Evolutionary conservation across 768 basidiomycete genomes (phyloP).

Genomic region (Psilocybe cyanescens): DNA sequence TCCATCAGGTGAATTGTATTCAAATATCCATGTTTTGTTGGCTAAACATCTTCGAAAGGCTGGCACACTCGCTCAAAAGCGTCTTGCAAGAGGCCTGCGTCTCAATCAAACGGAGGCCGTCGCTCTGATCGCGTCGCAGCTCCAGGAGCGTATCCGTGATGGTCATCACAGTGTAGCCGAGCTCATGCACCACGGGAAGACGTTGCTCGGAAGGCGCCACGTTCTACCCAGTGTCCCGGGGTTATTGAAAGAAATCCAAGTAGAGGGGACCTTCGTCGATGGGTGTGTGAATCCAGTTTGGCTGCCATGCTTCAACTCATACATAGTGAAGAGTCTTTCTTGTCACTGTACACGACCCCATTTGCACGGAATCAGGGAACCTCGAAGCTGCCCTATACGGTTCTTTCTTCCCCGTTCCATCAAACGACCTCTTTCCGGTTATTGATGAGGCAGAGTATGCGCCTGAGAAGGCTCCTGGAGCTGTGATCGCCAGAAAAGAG

Average conservation of each 20-base stretch:
- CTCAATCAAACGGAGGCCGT: slow-evolving; percentile 89
- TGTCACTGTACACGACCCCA: slow-evolving; percentile 96
- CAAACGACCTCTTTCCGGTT: slow-evolving; percentile 64
- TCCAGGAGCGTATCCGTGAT: slow-evolving; percentile 95
- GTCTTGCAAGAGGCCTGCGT: slow-evolving; percentile 89
- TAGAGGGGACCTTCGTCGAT: slow-evolving; percentile 90
- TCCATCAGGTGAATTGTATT: slow-evolving; percentile 59
- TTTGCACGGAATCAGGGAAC: slow-evolving; percentile 82
- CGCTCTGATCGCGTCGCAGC: slow-evolving; percentile 88
- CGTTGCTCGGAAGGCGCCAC: slow-evolving; percentile 84
- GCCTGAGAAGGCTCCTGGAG: slow-evolving; percentile 68
- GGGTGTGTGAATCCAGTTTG: slow-evolving; percentile 52
- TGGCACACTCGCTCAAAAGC: slow-evolving; percentile 90
- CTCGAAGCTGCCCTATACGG: slow-evolving; percentile 89
- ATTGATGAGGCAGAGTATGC: slow-evolving; percentile 51
- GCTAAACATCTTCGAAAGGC: slow-evolving; percentile 43
- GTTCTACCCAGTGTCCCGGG: slow-evolving; percentile 82
- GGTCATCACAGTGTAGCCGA: slow-evolving; percentile 83
- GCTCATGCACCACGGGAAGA: slow-evolving; percentile 94
- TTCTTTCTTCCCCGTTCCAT: slow-evolving; percentile 87
- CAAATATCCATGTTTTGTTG: background rate
- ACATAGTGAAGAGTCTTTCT: slow-evolving; percentile 71
- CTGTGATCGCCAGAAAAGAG: slow-evolving; percentile 67
- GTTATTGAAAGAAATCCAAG: slow-evolving; percentile 86
- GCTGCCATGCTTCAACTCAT: background rate